These are phyloP conservation scores for Penicillium paradoxum DNA, from an alignment of 495 filamentous ascomycete species.

Conservation along the genomic window DNA sequence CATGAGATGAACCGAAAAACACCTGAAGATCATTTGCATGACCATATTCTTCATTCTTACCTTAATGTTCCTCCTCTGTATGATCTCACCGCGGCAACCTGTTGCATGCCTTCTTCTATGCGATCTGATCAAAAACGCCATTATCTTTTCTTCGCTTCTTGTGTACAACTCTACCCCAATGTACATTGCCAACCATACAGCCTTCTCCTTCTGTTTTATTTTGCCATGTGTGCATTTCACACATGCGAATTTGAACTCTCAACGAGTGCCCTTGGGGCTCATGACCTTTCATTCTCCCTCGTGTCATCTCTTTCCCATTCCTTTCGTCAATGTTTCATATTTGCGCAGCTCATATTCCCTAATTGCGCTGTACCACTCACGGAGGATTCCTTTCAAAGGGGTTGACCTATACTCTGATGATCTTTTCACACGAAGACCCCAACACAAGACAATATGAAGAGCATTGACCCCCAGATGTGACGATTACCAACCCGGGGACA, in stretches of 20 bases:
- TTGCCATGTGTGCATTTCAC: slow-evolving; percentile 10
- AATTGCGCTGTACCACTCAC: slow-evolving; percentile 28
- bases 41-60: slow-evolving; percentile 8
- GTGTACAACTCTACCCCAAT: slow-evolving; percentile 23
- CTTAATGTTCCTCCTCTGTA: slow-evolving; percentile 1
- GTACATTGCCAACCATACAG: slow-evolving; percentile 18
- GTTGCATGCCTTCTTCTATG: background rate
- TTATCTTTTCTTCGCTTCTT: background rate
- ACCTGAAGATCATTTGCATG: slow-evolving; percentile 14
- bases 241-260: slow-evolving; percentile 2
- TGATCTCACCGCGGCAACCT: background rate
- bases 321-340: slow-evolving; percentile 26
- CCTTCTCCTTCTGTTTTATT: background rate
- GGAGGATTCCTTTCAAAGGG: slow-evolving; percentile 5
- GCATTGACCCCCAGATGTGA: slow-evolving; percentile 20
- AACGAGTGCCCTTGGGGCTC: slow-evolving; percentile 9
- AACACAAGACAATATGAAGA: slow-evolving; percentile 12
- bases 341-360: slow-evolving; percentile 23
- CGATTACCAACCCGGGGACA: slow-evolving; percentile 12
- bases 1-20: slow-evolving; percentile 22
- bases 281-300: slow-evolving; percentile 18
- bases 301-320: slow-evolving; percentile 11
- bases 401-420: slow-evolving; percentile 16
- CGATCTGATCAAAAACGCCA: slow-evolving; percentile 3
- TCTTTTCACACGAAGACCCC: slow-evolving; percentile 17